Evolutionary conservation across 768 basidiomycete species (phyloP), one percentile per base, ranked within the genome.

Genomic region (Pisolithus marmoratus): DNA sequence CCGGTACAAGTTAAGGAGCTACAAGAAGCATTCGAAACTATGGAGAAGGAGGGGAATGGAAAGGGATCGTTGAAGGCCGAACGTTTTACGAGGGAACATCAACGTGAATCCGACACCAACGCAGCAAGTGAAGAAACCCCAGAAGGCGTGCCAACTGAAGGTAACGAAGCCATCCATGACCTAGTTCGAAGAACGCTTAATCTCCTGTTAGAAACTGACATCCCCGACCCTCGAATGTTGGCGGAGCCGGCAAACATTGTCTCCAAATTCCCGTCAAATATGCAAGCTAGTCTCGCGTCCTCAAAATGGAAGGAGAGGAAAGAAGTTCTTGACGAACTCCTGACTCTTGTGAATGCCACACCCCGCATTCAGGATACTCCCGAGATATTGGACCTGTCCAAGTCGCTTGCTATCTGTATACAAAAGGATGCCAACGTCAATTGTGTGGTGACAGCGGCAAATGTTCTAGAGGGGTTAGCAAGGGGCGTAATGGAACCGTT

Each of bases 221-320:
- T 79, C 41, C 74, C 83, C 9, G 93, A 97, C 72, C 89, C 90
- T 17, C 81, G 84, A 48, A 78, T 81, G 49, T 79, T 93, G 56
- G 83, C 87, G 3, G 91, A 95, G 61, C 83, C 86, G 14, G 83
- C 91, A 38, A 81, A 94, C 63, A 83, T 96, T 50, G 74, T 85
- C 20, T 67, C 82, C 2, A 85, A 86, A 57, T 76, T 97, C 40
- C 88, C 96, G 0, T 65, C 81, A 3, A 84, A 84, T 51, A 74
- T 97, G 54, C 82, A 89, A 52, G 74, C 83, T 2, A 74, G 79
- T 47, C 75, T 99, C 46, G 80, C 84, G 22, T 98, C 96, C 4
- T 83, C 91, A 0, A 97, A 98, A 69, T 99, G 96, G 96, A 98
- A 99, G 63, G 96, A 99, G 58, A 82, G 92, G 38, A 94, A 97